Percentiles rank a stretch among this genome's conserved stretches.
phyloP scores from a whole-genome alignment of 768 basidiomycete species.

The Auricularia heimuer region DNA sequence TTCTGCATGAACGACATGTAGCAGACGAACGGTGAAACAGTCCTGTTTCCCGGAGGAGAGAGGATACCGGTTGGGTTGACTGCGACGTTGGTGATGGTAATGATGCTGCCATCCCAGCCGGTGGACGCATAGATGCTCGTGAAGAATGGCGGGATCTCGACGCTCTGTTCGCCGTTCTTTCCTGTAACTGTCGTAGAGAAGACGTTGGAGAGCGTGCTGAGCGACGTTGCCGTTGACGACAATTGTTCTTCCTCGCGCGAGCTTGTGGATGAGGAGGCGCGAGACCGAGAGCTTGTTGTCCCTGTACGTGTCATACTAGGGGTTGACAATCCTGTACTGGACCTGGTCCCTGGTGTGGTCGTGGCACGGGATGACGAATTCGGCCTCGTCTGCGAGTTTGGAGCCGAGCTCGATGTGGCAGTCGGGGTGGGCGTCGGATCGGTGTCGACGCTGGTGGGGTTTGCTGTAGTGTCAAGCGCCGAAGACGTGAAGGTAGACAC shows the following conservation, averaged over 20 bases:
- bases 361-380: no score
- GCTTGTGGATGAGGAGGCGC: not conserved
- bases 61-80: constrained; percentile 7
- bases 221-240: not conserved
- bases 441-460: no score
- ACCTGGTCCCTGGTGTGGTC: no score
- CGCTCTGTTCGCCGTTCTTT: not conserved
- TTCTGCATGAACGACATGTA: not conserved
- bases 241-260: not conserved
- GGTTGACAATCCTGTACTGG: no score
- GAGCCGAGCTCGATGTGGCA: no score
- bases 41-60: not conserved
- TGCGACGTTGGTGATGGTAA: constrained; percentile 4
- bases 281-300: not conserved
- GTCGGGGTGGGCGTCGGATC: no score
- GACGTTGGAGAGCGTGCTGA: not conserved
- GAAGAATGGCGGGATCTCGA: constrained; percentile 4
- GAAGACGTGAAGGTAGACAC: no score
- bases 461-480: no score
- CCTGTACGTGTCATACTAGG: no score
- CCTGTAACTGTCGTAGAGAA: not conserved
- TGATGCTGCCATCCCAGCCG: constrained; percentile 1
- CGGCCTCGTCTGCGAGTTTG: no score
- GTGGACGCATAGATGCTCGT: constrained; percentile 6
- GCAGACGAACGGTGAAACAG: not conserved